A percentile compares a stretch with the other conserved stretches of the same genome.
These are phyloP conservation scores for Quercus suber DNA, from an alignment of 306 rosid species.

Conservation along the genomic window DNA sequence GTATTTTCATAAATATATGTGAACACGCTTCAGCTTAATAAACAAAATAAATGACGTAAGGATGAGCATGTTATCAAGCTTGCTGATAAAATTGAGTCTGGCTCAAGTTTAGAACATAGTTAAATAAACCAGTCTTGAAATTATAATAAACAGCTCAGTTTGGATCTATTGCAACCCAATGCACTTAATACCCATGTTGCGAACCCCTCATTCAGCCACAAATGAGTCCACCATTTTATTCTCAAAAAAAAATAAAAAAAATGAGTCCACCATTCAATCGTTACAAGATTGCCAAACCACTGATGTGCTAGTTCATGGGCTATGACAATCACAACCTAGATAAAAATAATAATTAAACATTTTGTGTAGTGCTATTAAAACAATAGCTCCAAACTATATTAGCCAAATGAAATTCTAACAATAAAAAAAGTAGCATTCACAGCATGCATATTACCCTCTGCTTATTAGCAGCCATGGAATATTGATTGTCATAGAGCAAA, in stretches of 20 bases:
- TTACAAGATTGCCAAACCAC: conserved; percentile 98
- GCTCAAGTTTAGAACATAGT: too few relatives aligned
- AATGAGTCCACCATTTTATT: conserved; percentile 99
- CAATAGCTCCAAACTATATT: conserved; percentile 32
- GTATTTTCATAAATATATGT: too few relatives aligned
- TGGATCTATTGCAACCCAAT: conserved; percentile 55
- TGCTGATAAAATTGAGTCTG: too few relatives aligned
- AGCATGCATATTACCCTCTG: conserved; percentile 62
- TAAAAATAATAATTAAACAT: conserved; percentile 22
- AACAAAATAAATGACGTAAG: too few relatives aligned
- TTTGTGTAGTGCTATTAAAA: conserved; percentile 11
- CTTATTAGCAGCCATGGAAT: conserved; percentile 83
- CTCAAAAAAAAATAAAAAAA: too few relatives aligned
- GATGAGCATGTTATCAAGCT: too few relatives aligned
- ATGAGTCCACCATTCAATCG: conserved; percentile 99
- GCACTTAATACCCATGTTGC: conserved; percentile 90
- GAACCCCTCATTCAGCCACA: conserved; percentile 96
- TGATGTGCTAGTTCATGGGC: conserved; percentile 97
- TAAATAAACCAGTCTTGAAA: too few relatives aligned
- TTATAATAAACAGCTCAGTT: too few relatives aligned
- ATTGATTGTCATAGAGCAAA: conserved; percentile 84
- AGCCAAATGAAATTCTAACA: conserved; percentile 12
- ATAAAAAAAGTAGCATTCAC: conserved; percentile 13
- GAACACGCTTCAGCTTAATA: too few relatives aligned
- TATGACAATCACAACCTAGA: conserved; percentile 81